Conservation (phyloP, 2,329 filamentous ascomycete genomes). For the Alternaria atra region DNA sequence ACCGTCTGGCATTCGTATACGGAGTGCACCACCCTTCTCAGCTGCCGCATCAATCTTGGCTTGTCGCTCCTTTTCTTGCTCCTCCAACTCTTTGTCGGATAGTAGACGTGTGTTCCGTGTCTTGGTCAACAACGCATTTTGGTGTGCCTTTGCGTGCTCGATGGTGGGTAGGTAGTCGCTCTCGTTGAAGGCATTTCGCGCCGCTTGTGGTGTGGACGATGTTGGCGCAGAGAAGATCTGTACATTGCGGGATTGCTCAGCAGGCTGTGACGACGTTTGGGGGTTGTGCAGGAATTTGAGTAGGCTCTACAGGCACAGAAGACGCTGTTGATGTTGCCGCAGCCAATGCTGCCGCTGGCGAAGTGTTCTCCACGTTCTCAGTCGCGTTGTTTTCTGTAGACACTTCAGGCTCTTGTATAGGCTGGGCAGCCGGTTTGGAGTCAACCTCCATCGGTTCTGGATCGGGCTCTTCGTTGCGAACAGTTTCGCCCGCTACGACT, state of each 20-base stretch:
- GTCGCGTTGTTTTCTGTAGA: constrained; percentile 26
- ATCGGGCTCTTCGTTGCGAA: constrained; percentile 34
- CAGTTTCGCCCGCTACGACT: constrained; percentile 36
- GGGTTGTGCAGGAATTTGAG: neutral
- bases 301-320: constrained; percentile 24
- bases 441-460: constrained; percentile 46
- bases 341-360: constrained; percentile 30
- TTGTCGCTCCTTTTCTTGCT: constrained; percentile 71
- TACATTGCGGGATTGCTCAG: constrained; percentile 58
- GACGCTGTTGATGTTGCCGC: constrained; percentile 31
- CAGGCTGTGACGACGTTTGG: constrained; percentile 21
- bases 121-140: constrained; percentile 69
- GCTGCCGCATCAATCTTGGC: constrained; percentile 72
- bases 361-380: constrained; percentile 27
- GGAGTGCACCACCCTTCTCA: constrained; percentile 70
- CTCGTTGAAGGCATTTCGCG: constrained; percentile 72
- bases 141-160: constrained; percentile 78
- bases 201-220: constrained; percentile 77
- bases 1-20: constrained; percentile 88
- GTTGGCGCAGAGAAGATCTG: constrained; percentile 81
- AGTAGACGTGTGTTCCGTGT: constrained; percentile 78
- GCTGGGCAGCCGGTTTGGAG: constrained; percentile 22
- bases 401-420: constrained; percentile 20
- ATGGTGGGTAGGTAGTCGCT: constrained; percentile 79
- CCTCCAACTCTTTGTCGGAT: constrained; percentile 82